Conservation (phyloP, 192 early-diverging fungal genomes). For the Paraglomus brasilianum region DNA sequence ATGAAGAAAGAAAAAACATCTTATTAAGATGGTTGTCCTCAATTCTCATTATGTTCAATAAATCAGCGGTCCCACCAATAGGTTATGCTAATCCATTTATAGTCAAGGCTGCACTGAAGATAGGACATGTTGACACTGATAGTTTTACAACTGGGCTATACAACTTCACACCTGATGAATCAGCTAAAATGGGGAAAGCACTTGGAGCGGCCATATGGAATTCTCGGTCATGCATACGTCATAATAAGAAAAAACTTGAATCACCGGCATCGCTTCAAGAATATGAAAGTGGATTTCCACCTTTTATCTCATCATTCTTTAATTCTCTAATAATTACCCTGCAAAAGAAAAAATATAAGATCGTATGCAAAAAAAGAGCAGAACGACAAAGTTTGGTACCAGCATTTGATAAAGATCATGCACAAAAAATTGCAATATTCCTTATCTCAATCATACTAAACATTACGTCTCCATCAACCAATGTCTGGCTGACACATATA, state of each 20-base stretch:
- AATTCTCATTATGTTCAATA: too few species aligned
- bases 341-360: background rate
- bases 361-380: background rate
- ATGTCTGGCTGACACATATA: background rate
- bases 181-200: background rate
- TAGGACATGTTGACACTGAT: too few species aligned
- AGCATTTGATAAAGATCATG: background rate
- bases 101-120: too few species aligned
- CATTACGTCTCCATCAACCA: background rate
- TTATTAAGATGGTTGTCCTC: slow-evolving; percentile 11
- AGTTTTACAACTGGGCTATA: too few species aligned
- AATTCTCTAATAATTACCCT: background rate
- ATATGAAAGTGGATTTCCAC: slow-evolving; percentile 5
- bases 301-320: background rate
- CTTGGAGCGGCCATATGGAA: background rate
- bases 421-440: slow-evolving; percentile 3
- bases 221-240: background rate
- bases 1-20: background rate
- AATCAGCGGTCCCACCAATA: too few species aligned
- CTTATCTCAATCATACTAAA: background rate
- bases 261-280: background rate
- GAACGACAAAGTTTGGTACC: background rate
- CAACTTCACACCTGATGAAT: too few species aligned
- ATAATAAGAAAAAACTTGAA: slow-evolving; percentile 1
- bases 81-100: too few species aligned